A percentile compares a stretch with the other conserved stretches of the same genome.
These are phyloP conservation scores for Thielaviopsis populi DNA, from an alignment of 2,329 filamentous ascomycete genomes.

Conservation along the genomic window DNA sequence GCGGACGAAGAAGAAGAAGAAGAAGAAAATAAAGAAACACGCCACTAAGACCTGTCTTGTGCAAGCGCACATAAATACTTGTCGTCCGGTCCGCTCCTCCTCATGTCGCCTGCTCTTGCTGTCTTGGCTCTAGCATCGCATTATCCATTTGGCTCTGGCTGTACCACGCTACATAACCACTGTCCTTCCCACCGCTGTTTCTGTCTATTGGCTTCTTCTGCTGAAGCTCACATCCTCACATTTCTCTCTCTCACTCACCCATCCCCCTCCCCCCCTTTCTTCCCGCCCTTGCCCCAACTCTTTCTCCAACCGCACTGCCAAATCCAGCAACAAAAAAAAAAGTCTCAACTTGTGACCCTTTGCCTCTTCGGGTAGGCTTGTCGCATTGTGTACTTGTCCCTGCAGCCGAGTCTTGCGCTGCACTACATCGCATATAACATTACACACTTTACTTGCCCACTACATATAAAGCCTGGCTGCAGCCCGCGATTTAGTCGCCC, in stretches of 20 bases:
- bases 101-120: not conserved
- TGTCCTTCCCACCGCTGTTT: not conserved
- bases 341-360: slow-evolving; percentile 1
- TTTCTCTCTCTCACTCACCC: not conserved
- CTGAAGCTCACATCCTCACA: not conserved
- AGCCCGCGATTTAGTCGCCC: not conserved
- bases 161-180: not conserved
- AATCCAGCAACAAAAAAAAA: not conserved
- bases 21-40: not conserved
- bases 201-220: not conserved
- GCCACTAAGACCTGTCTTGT: slow-evolving; percentile 3
- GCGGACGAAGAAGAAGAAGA: not conserved
- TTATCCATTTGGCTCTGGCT: too few species aligned
- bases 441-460: not conserved
- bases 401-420: not conserved
- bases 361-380: not conserved
- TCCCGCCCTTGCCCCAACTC: not conserved
- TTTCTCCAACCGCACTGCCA: not conserved
- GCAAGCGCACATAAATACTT: slow-evolving; percentile 3
- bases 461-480: slow-evolving; percentile 14
- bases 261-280: not conserved
- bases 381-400: not conserved
- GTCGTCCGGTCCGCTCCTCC: not conserved
- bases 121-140: too few species aligned
- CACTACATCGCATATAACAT: slow-evolving; percentile 2